Conservation (phyloP, 257 asterid species). For the Rubia yunnanensis region DNA sequence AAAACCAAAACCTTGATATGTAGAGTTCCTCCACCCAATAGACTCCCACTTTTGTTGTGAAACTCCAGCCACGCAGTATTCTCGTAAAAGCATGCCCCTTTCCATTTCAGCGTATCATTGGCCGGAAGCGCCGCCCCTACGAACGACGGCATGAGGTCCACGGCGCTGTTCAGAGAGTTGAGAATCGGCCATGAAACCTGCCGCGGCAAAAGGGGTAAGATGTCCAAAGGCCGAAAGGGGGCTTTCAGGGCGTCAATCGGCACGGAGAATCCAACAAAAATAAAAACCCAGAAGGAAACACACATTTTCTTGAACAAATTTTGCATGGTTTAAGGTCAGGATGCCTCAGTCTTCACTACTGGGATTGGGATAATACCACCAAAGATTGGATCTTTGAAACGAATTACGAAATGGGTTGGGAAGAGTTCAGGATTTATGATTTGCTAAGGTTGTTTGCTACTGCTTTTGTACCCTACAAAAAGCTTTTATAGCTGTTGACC, state of each 20-base stretch:
- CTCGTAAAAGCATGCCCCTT: slow-evolving; percentile 70
- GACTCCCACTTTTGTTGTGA: slow-evolving; percentile 47
- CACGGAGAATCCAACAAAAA: slow-evolving; percentile 15
- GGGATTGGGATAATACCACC: neutral
- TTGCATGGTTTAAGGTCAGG: slow-evolving; percentile 19
- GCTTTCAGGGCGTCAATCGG: slow-evolving; percentile 29
- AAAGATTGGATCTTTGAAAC: slow-evolving; percentile 6
- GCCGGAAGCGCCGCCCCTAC: slow-evolving; percentile 52
- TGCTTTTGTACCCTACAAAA: neutral
- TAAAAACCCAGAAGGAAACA: slow-evolving; percentile 15
- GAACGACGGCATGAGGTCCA: slow-evolving; percentile 70
- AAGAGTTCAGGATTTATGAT: neutral
- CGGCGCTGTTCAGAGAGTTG: slow-evolving; percentile 43
- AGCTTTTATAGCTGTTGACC: neutral
- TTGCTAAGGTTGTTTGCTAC: neutral
- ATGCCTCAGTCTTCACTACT: neutral
- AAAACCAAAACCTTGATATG: slow-evolving; percentile 60
- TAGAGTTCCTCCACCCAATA: slow-evolving; percentile 85
- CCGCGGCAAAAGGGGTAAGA: slow-evolving; percentile 62
- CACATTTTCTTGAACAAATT: slow-evolving; percentile 20
- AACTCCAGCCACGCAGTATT: slow-evolving; percentile 76
- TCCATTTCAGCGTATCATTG: slow-evolving; percentile 46
- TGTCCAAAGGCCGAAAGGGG: slow-evolving; percentile 46
- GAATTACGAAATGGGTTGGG: neutral
- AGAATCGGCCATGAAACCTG: slow-evolving; percentile 69